These are phyloP conservation scores for Starmerella bombicola DNA, from an alignment of 805 yeast species.

Conservation along the genomic window DNA sequence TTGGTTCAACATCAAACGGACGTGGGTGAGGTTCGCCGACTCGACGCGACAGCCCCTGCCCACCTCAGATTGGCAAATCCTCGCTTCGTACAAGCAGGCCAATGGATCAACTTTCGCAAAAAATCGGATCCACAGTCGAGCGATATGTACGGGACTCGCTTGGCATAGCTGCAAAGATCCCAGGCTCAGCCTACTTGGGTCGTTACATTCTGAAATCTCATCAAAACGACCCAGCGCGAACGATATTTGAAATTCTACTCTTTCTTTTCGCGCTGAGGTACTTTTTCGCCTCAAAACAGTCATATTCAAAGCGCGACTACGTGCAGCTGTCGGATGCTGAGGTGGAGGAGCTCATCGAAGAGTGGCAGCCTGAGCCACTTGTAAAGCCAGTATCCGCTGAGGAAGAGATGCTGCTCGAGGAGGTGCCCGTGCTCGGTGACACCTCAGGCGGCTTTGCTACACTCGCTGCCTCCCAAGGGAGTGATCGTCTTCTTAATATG, in stretches of 20 bases:
- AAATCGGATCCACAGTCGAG: conserved; percentile 21
- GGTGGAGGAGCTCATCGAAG: conserved; percentile 69
- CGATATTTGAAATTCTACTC: conserved; percentile 64
- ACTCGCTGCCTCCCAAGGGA: neutral
- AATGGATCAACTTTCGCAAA: conserved; percentile 21
- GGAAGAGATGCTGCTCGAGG: conserved; percentile 40
- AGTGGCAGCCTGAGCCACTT: conserved; percentile 86
- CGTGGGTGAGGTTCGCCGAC: too few species aligned
- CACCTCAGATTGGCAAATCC: too few species aligned
- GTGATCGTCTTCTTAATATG: conserved; percentile 44
- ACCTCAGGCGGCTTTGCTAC: conserved; percentile 12
- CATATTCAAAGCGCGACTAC: conserved; percentile 58
- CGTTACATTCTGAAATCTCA: conserved; percentile 75
- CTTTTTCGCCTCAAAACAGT: conserved; percentile 64
- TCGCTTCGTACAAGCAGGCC: neutral
- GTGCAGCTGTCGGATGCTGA: conserved; percentile 44
- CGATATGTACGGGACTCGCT: conserved; percentile 15
- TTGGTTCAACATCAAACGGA: too few species aligned
- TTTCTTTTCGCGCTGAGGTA: conserved; percentile 74
- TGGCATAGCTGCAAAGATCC: conserved; percentile 23
- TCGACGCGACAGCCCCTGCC: too few species aligned
- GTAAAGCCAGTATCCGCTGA: conserved; percentile 40
- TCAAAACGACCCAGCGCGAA: conserved; percentile 85
- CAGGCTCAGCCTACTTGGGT: conserved; percentile 32
- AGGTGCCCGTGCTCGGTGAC: conserved; percentile 44